Percentiles rank a stretch among this genome's conserved stretches.
Conservation (phyloP, 352 stramenopile species). For the Peronospora destructor region DNA sequence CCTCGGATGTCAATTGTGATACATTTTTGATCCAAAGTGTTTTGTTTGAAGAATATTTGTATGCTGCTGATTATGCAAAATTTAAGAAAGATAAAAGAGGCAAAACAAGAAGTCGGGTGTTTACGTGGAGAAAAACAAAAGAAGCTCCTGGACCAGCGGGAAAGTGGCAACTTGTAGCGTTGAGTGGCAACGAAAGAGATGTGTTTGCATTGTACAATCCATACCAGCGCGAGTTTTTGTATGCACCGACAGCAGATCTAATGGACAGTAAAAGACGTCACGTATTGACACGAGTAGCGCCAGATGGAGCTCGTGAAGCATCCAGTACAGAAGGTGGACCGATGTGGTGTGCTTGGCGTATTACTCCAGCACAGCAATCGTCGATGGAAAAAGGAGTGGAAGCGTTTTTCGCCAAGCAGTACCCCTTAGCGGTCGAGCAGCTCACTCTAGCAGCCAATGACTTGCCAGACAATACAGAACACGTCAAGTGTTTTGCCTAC, state of each 20-base stretch:
- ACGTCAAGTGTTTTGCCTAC: conserved; percentile 73
- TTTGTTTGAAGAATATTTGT: conserved; percentile 51
- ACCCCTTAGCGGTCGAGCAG: conserved; percentile 45
- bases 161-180: conserved; percentile 55
- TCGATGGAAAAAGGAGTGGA: conserved; percentile 56
- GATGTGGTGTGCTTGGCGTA: conserved; percentile 44
- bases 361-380: conserved; percentile 36
- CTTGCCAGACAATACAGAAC: conserved; percentile 50
- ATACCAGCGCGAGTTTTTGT: conserved; percentile 69
- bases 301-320: conserved; percentile 27
- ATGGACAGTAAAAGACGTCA: conserved; percentile 50
- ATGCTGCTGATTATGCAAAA: conserved; percentile 63
- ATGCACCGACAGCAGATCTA: conserved; percentile 40
- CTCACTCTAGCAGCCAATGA: conserved; percentile 39
- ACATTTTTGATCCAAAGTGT: conserved; percentile 65
- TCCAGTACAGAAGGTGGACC: conserved; percentile 37
- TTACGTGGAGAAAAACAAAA: conserved; percentile 45
- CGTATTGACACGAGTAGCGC: conserved; percentile 46
- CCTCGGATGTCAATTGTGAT: conserved; percentile 45
- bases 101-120: conserved; percentile 51
- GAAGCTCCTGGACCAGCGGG: conserved; percentile 41
- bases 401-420: conserved; percentile 60
- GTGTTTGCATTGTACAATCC: conserved; percentile 72
- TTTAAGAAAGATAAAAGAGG: conserved; percentile 46
- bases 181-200: conserved; percentile 40